These are phyloP conservation scores for Mollisia scopiformis DNA, from an alignment of 2,329 filamentous ascomycete species.

Conservation along the genomic window DNA sequence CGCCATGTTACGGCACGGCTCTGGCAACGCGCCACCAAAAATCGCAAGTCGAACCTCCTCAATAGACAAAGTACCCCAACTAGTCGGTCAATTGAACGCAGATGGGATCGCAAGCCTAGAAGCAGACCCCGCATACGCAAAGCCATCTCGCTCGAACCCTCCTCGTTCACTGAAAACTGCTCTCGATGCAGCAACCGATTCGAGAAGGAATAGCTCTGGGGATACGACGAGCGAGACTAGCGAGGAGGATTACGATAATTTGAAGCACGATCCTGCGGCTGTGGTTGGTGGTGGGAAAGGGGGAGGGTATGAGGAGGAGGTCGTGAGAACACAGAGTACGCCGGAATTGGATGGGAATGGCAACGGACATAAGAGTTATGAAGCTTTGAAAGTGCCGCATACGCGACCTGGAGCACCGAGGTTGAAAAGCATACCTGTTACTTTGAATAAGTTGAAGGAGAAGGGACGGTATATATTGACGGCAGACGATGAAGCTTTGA, in stretches of 20 bases:
- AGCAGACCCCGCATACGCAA: constrained; percentile 13
- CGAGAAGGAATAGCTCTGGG: constrained; percentile 12
- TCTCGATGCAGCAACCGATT: constrained; percentile 20
- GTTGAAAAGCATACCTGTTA: constrained; percentile 34
- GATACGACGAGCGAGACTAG: constrained; percentile 31
- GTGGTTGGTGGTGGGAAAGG: constrained; percentile 38
- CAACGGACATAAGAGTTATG: constrained; percentile 23
- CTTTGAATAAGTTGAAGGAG: constrained; percentile 32
- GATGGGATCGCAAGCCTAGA: constrained; percentile 27
- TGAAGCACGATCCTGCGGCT: constrained; percentile 30
- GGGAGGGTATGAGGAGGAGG: constrained; percentile 35
- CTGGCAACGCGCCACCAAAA: constrained; percentile 3
- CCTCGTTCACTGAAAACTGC: constrained; percentile 32
- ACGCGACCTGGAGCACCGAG: constrained; percentile 16
- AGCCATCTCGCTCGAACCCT: constrained; percentile 12
- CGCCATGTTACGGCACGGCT: constrained; percentile 13
- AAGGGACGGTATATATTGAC: constrained; percentile 33
- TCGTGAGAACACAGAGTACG: constrained; percentile 15
- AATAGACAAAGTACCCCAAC: constrained; percentile 19
- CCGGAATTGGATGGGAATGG: neutral
- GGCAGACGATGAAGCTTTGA: constrained; percentile 31
- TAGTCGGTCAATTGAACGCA: constrained; percentile 25
- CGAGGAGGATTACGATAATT: constrained; percentile 36
- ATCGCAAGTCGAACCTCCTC: constrained; percentile 20
- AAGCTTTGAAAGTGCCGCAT: constrained; percentile 19